phyloP scores from a whole-genome alignment of 2,329 filamentous ascomycete species.

The Epicoccum sorghinum region DNA sequence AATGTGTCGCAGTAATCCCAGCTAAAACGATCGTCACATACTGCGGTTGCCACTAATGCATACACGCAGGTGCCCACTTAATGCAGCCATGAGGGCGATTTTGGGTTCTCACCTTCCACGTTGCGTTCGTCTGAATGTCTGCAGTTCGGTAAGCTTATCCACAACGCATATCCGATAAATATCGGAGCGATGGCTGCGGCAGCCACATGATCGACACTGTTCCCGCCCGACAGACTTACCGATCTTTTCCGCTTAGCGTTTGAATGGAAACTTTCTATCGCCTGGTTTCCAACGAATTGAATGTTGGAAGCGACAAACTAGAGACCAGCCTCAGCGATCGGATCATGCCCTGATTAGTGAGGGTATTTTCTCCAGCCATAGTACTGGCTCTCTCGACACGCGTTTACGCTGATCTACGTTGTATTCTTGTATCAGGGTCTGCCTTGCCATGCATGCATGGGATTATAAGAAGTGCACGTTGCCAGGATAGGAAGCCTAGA shows the following conservation, averaged over 20 bases:
- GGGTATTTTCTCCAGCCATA: not conserved
- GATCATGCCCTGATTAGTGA: constrained; percentile 4
- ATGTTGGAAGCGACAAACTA: not conserved
- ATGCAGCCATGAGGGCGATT: not conserved
- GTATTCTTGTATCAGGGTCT: too few relatives aligned
- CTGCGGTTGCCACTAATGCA: not conserved
- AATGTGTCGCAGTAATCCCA: not conserved
- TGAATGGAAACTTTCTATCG: not conserved
- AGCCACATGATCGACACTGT: not conserved
- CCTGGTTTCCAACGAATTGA: not conserved
- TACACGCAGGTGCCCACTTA: constrained; percentile 5
- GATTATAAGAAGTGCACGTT: not conserved
- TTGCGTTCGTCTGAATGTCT: constrained; percentile 8
- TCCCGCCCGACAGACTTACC: not conserved
- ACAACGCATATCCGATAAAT: constrained; percentile 3
- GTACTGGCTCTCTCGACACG: too few relatives aligned
- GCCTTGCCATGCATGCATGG: too few relatives aligned
- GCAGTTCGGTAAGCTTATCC: constrained; percentile 4
- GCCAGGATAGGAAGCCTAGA: not conserved
- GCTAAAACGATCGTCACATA: constrained; percentile 1
- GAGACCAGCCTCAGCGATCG: not conserved
- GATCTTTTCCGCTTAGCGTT: not conserved
- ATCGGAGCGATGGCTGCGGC: not conserved
- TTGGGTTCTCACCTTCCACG: constrained; percentile 4
- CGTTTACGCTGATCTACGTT: not conserved